These are phyloP conservation scores for Volvox africanus DNA, from an alignment of 139 green algal genomes.

Conservation along the genomic window DNA sequence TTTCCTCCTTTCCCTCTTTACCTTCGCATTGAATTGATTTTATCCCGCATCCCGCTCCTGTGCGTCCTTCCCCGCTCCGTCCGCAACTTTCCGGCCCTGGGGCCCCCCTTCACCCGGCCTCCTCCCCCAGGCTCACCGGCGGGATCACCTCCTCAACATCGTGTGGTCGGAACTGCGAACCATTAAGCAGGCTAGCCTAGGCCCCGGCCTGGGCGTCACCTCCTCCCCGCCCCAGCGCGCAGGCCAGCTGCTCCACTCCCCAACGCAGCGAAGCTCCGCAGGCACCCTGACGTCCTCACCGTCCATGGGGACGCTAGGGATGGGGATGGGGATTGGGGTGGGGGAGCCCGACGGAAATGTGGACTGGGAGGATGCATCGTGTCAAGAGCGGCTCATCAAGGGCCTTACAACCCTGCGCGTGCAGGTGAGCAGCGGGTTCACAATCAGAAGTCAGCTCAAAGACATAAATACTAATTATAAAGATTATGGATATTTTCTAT, in stretches of 20 bases:
- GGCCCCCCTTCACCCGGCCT: too few relatives aligned
- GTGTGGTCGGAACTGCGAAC: constrained; percentile 17
- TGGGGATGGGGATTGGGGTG: neutral
- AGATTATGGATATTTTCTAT: too few relatives aligned
- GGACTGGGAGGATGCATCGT: constrained; percentile 24
- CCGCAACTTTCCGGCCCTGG: too few relatives aligned
- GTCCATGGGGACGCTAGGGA: neutral
- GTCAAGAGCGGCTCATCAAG: constrained; percentile 37
- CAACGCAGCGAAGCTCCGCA: neutral
- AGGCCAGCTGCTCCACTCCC: neutral
- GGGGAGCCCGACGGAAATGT: neutral
- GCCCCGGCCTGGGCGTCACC: neutral
- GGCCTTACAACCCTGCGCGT: constrained; percentile 7
- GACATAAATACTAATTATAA: too few relatives aligned
- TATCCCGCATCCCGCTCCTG: too few relatives aligned
- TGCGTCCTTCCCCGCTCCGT: too few relatives aligned
- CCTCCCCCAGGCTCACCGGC: constrained; percentile 2
- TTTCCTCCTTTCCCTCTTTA: too few relatives aligned
- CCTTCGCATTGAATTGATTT: too few relatives aligned
- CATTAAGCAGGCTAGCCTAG: neutral
- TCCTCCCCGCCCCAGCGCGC: neutral
- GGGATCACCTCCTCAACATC: constrained; percentile 39
- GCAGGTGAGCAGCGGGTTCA: neutral
- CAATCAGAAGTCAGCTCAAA: too few relatives aligned
- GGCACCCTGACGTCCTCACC: neutral